phyloP scores from a whole-genome alignment of 2,329 filamentous ascomycete species.

The Talaromyces sp. region DNA sequence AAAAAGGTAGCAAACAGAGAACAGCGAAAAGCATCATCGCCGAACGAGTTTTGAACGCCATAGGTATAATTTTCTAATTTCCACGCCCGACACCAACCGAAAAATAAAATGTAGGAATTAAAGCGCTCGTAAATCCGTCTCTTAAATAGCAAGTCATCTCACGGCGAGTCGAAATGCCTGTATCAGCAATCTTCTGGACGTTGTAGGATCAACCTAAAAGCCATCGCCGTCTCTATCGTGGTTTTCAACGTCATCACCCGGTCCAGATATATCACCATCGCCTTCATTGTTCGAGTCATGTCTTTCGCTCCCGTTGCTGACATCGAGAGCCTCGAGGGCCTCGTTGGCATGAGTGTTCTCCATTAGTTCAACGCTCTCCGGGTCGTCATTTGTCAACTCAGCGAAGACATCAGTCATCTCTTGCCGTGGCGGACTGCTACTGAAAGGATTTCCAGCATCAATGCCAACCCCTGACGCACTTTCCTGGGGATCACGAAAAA shows the following conservation, averaged over 20 bases:
- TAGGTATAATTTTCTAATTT: slow-evolving; percentile 13
- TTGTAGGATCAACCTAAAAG: slow-evolving; percentile 10
- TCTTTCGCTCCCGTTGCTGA: slow-evolving; percentile 35
- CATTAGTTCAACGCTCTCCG: slow-evolving; percentile 34
- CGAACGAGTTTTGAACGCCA: slow-evolving; percentile 11
- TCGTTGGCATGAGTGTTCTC: slow-evolving; percentile 49
- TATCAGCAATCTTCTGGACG: neutral
- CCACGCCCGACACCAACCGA: slow-evolving; percentile 7
- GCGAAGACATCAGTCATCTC: slow-evolving; percentile 46
- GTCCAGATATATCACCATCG: slow-evolving; percentile 21
- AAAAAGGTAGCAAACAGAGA: neutral
- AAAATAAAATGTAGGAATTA: neutral
- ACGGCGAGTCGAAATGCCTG: neutral
- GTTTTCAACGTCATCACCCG: slow-evolving; percentile 12
- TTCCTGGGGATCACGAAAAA: slow-evolving; percentile 34
- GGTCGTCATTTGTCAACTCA: slow-evolving; percentile 46
- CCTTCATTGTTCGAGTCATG: slow-evolving; percentile 29
- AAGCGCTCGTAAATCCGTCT: slow-evolving; percentile 1
- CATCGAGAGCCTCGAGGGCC: slow-evolving; percentile 44
- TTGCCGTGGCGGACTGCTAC: slow-evolving; percentile 38
- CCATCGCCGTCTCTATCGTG: slow-evolving; percentile 13
- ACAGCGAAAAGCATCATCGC: neutral
- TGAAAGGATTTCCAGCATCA: slow-evolving; percentile 32
- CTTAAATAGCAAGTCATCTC: neutral
- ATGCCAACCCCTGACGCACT: slow-evolving; percentile 32